Evolutionary conservation across 257 asterid genomes (phyloP), one percentile per base, ranked within the genome.

Genomic region (Petunia secreta): DNA sequence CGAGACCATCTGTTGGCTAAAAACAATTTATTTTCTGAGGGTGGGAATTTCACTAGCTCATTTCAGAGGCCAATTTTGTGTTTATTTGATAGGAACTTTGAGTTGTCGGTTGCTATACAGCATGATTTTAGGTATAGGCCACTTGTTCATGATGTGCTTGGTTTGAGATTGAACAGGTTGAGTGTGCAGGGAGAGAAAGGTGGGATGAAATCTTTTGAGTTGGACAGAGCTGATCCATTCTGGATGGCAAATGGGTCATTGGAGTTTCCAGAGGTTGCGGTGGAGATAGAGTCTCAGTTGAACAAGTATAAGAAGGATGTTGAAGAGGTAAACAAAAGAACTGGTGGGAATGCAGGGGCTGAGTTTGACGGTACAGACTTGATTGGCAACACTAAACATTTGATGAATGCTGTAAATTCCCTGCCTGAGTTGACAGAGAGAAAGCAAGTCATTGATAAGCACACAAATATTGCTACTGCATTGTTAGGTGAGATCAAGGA

Each of bases 61-160:
- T 92, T 96, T 75, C 99, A 96, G 91, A 92, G 99, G 91, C 98
- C 98, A 8, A 84, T 96, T 76, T 84, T 96, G 87, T 96, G 99
- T 83, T 57, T 96, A 82, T 94, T 96, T 39, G 99, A 94, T 79
- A 83, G 99, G 87, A 96, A 91, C 80, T 96, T 96, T 64, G 99
- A 96, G 93, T 87, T 96, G 53, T 87, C 98, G 0, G 97, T 91
- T 40, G 95, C 97, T 40, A 88, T 96, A 78, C 99, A 92, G 66
- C 98, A 96, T 50, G 99, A 94, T 79, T 96, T 96, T 79, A 91
- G 98, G 94, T 96, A 96, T 83, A 91, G 94, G 84, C 95, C 99
- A 44, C 92, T 96, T 52, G 97, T 96, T 80, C 99, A 96, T 81
- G 99, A 96, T 79, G 95, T 96, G 76, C 95, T 96, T 78, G 99